These are phyloP conservation scores for Irpex sp. DNA, from an alignment of 1,284 basidiomycete species.

Conservation along the genomic window DNA sequence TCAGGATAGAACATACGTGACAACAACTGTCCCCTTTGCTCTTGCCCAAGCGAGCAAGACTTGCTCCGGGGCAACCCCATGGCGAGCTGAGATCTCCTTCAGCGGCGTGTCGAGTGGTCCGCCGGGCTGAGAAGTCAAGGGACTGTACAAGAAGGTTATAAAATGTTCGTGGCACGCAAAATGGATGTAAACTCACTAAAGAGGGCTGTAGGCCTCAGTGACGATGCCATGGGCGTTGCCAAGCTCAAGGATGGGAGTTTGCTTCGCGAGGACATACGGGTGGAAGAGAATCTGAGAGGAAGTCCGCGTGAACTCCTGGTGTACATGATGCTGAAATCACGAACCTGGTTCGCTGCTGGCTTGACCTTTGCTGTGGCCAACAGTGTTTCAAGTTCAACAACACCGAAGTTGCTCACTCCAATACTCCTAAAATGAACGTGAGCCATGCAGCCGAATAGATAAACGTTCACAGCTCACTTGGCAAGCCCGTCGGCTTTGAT, in stretches of 20 bases:
- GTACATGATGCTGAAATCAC: conserved; percentile 3
- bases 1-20: conserved; percentile 45
- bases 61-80: conserved; percentile 64
- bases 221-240: conserved; percentile 59
- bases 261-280: conserved; percentile 66
- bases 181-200: conserved; percentile 41
- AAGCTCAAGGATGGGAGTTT: conserved; percentile 52
- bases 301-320: not conserved
- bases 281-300: conserved; percentile 53
- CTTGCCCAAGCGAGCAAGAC: conserved; percentile 68
- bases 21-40: conserved; percentile 61
- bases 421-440: conserved; percentile 50
- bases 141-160: conserved; percentile 29
- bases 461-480: conserved; percentile 35
- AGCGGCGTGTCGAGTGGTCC: conserved; percentile 72
- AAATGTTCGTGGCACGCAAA: not conserved
- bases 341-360: conserved; percentile 76
- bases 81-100: conserved; percentile 50
- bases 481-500: conserved; percentile 58
- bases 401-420: conserved; percentile 75
- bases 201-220: conserved; percentile 69
- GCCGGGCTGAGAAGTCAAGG: conserved; percentile 64
- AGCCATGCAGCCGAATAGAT: not conserved
- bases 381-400: conserved; percentile 57
- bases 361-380: conserved; percentile 55